phyloP scores from a whole-genome alignment of 345 rosid species.

The Hypericum androsaemum region DNA sequence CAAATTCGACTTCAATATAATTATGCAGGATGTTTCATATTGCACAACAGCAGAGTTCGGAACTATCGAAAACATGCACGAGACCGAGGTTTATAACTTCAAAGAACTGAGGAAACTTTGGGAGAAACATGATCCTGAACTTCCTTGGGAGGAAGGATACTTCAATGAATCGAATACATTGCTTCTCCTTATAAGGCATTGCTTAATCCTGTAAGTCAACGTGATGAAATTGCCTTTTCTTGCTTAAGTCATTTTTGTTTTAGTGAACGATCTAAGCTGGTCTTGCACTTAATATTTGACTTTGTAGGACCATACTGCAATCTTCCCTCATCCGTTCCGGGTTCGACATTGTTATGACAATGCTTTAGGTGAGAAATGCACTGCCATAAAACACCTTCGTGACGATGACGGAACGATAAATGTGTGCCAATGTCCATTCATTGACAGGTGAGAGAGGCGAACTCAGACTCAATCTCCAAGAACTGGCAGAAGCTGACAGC shows the following conservation, averaged over 20 bases:
- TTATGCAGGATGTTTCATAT: slow-evolving; percentile 52
- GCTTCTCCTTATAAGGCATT: slow-evolving; percentile 83
- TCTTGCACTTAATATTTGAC: background rate
- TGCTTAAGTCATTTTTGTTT: background rate
- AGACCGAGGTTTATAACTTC: slow-evolving; percentile 39
- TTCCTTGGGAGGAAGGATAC: slow-evolving; percentile 57
- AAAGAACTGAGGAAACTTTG: slow-evolving; percentile 68
- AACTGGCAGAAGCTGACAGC: slow-evolving; percentile 38
- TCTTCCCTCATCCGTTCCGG: slow-evolving; percentile 62
- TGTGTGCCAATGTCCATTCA: background rate
- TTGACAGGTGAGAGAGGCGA: slow-evolving; percentile 59
- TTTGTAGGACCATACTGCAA: slow-evolving; percentile 51
- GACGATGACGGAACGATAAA: background rate
- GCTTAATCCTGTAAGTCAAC: slow-evolving; percentile 77
- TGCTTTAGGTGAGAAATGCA: slow-evolving; percentile 45
- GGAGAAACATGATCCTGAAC: slow-evolving; percentile 48
- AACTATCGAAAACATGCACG: slow-evolving; percentile 59
- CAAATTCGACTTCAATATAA: too few relatives aligned
- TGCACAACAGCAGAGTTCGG: slow-evolving; percentile 45
- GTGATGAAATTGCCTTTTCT: background rate
- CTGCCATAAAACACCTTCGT: background rate
- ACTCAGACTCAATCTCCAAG: slow-evolving; percentile 53
- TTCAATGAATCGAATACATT: slow-evolving; percentile 70
- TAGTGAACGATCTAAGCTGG: background rate
- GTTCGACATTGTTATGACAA: slow-evolving; percentile 35